A percentile compares a stretch with the other conserved stretches of the same genome.
Evolutionary conservation across 2,329 filamentous ascomycete genomes (phyloP).

Genomic region (Penicillium sp.): DNA sequence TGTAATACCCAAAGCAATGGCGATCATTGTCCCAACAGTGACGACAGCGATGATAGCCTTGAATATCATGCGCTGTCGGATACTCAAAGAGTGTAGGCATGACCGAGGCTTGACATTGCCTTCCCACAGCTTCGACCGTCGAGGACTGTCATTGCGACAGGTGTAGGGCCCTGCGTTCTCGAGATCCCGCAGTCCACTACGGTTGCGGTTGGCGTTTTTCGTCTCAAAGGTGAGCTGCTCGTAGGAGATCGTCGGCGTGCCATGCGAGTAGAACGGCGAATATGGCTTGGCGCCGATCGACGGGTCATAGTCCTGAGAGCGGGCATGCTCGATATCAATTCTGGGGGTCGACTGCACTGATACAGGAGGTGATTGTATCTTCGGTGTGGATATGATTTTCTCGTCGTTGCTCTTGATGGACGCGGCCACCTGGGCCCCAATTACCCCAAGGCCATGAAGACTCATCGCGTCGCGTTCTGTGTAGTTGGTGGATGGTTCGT

Average conservation of each 20-base stretch:
- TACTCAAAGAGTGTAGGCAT: conserved; percentile 36
- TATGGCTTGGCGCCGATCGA: conserved; percentile 40
- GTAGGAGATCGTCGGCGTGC: conserved; percentile 28
- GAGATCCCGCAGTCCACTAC: conserved; percentile 29
- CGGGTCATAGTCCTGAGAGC: conserved; percentile 38
- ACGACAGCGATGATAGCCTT: conserved; percentile 44
- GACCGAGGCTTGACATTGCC: conserved; percentile 34
- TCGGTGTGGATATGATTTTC: conserved; percentile 14
- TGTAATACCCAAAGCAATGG: conserved; percentile 47
- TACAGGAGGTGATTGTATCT: conserved; percentile 7
- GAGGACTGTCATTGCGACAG: conserved; percentile 19
- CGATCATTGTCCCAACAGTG: conserved; percentile 45
- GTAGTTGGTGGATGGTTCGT: background rate
- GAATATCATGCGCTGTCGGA: conserved; percentile 38
- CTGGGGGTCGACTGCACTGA: conserved; percentile 21
- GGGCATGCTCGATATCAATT: conserved; percentile 2
- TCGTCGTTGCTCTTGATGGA: conserved; percentile 24
- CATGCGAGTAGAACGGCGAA: conserved; percentile 47
- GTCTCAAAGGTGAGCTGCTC: conserved; percentile 28
- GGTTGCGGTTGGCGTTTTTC: conserved; percentile 15
- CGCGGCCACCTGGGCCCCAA: conserved; percentile 26
- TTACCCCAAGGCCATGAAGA: conserved; percentile 26
- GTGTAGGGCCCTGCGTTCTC: conserved; percentile 30
- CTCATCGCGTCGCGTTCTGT: conserved; percentile 13
- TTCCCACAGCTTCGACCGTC: conserved; percentile 36